Conservation (phyloP, 2,329 filamentous ascomycete species). For the Ophiocordyceps robertsii region DNA sequence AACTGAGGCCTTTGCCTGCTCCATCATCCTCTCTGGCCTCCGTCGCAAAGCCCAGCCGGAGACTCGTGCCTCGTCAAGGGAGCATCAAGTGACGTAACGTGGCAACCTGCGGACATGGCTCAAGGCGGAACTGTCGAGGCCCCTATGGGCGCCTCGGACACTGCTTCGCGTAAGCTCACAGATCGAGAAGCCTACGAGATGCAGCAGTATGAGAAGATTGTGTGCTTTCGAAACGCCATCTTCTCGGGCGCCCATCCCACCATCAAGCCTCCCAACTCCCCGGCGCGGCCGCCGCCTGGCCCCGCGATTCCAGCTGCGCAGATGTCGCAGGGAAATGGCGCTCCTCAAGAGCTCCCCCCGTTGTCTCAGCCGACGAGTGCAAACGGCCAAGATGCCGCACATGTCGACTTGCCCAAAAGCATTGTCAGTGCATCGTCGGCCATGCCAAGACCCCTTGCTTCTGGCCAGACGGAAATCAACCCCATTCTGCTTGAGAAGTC, state of each 20-base stretch:
- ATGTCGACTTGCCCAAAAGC: not conserved
- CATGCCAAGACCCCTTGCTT: constrained; percentile 21
- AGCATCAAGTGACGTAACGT: constrained; percentile 2
- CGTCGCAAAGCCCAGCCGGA: not conserved
- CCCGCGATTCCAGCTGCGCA: constrained; percentile 2
- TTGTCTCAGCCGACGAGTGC: not conserved
- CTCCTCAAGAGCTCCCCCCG: not conserved
- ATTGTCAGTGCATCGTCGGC: not conserved
- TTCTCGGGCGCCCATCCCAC: constrained; percentile 61
- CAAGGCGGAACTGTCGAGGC: constrained; percentile 10
- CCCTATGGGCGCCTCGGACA: constrained; percentile 6
- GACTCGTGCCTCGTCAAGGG: not conserved
- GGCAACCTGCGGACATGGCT: constrained; percentile 13
- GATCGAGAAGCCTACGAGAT: constrained; percentile 43
- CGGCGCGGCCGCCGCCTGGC: constrained; percentile 4
- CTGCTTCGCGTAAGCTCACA: constrained; percentile 15
- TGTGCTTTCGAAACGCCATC: constrained; percentile 69
- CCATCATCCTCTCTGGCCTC: no score
- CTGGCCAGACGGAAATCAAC: constrained; percentile 56
- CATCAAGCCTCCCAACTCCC: constrained; percentile 36
- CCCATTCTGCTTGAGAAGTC: constrained; percentile 79
- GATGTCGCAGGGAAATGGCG: constrained; percentile 1
- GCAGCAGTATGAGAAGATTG: constrained; percentile 64
- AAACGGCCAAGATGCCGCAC: not conserved
- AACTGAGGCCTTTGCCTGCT: no score